phyloP scores from a whole-genome alignment of 257 asterid species.

The Cordia subcordata region DNA sequence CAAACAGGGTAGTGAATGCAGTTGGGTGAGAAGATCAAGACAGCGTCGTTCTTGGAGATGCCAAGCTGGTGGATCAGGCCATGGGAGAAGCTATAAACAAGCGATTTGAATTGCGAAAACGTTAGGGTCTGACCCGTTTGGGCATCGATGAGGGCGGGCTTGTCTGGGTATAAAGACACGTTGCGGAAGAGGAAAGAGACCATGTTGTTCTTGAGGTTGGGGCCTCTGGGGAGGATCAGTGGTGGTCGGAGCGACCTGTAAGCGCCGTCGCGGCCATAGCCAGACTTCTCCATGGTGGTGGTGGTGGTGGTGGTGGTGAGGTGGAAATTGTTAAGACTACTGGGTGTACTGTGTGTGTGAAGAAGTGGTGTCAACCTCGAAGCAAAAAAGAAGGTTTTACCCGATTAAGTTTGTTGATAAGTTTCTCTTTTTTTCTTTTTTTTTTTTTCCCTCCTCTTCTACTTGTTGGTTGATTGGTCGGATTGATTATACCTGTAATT shows the following conservation, averaged over 20 bases:
- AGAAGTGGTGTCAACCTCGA: no score
- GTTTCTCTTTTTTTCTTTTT: no score
- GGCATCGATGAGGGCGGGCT: slow-evolving; percentile 60
- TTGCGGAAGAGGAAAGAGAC: slow-evolving; percentile 75
- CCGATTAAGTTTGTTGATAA: no score
- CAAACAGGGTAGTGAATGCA: slow-evolving; percentile 57
- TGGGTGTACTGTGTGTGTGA: no score
- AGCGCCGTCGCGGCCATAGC: slow-evolving; percentile 85
- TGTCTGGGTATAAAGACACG: slow-evolving; percentile 49
- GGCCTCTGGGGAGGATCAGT: slow-evolving; percentile 37
- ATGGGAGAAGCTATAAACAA: slow-evolving; percentile 45
- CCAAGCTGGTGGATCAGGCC: slow-evolving; percentile 57
- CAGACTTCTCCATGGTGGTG: slow-evolving; percentile 75
- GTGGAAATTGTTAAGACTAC: neutral
- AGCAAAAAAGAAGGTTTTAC: no score
- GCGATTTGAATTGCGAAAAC: slow-evolving; percentile 53
- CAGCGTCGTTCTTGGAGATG: slow-evolving; percentile 63
- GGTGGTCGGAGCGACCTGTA: slow-evolving; percentile 75
- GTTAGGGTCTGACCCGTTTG: slow-evolving; percentile 42
- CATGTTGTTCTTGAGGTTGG: slow-evolving; percentile 50
- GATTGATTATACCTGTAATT: no score
- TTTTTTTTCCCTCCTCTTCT: no score
- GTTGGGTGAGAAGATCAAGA: slow-evolving; percentile 72
- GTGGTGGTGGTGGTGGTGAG: neutral
- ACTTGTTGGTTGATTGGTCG: no score